Evolutionary conservation across 2,329 filamentous ascomycete genomes (phyloP).

Genomic region (Fusarium scirpi): DNA sequence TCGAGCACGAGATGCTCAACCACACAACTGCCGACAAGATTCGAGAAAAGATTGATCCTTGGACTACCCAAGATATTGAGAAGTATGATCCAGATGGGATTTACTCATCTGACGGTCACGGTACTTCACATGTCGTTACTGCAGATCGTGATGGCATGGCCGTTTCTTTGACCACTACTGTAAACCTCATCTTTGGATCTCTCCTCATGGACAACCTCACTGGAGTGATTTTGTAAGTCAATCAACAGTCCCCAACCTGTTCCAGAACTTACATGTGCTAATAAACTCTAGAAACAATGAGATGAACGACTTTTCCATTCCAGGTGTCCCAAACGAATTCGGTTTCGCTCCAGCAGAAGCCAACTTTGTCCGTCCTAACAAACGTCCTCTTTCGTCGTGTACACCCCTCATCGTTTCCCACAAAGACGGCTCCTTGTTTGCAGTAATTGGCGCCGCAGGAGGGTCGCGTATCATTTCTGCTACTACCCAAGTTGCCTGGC

Average conservation of each 20-base stretch:
- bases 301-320: conserved; percentile 88
- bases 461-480: conserved; percentile 86
- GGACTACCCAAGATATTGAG: conserved; percentile 75
- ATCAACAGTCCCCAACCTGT: conserved; percentile 49
- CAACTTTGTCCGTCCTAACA: conserved; percentile 85
- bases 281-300: conserved; percentile 64
- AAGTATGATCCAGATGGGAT: conserved; percentile 78
- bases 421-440: conserved; percentile 72
- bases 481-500: conserved; percentile 79
- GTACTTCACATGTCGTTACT: conserved; percentile 79
- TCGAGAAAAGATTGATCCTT: conserved; percentile 76
- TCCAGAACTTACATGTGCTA: not conserved
- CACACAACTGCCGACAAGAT: conserved; percentile 69
- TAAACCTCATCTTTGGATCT: conserved; percentile 89
- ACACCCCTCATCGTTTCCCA: conserved; percentile 80
- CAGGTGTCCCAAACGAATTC: conserved; percentile 81
- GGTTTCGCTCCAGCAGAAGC: conserved; percentile 82
- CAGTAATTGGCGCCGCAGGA: conserved; percentile 80
- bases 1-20: conserved; percentile 77
- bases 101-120: conserved; percentile 76
- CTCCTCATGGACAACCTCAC: conserved; percentile 83
- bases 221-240: conserved; percentile 76
- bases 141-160: conserved; percentile 80
- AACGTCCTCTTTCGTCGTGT: conserved; percentile 86
- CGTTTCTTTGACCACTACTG: conserved; percentile 84